Evolutionary conservation across 805 yeast species (phyloP).

Genomic region (Candida namnaoensis): DNA sequence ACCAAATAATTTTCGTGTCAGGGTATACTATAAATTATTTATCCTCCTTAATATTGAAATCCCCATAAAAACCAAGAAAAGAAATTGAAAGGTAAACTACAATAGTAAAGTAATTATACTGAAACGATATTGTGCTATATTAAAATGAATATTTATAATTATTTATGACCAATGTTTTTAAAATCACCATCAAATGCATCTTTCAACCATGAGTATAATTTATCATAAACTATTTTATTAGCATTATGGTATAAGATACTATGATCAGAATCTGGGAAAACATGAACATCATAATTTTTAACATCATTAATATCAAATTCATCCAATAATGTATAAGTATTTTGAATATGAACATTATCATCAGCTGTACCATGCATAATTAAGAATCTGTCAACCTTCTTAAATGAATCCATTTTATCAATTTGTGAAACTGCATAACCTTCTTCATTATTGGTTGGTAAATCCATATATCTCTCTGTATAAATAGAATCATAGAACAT

Average conservation of each 20-base stretch:
- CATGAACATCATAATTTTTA: constrained; percentile 73
- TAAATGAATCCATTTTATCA: constrained; percentile 44
- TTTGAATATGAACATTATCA: constrained; percentile 95
- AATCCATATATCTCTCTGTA: constrained; percentile 90
- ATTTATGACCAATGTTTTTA: constrained; percentile 14
- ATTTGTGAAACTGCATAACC: constrained; percentile 62
- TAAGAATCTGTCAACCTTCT: constrained; percentile 55
- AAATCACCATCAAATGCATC: constrained; percentile 51
- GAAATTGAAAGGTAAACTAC: too few species aligned
- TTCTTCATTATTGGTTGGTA: constrained; percentile 56
- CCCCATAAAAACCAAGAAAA: too few species aligned
- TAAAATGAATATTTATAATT: neutral
- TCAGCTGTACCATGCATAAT: constrained; percentile 97
- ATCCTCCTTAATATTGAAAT: too few species aligned
- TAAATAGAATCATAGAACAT: constrained; percentile 83
- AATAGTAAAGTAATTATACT: too few species aligned
- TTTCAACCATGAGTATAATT: constrained; percentile 53
- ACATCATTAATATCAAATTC: constrained; percentile 57
- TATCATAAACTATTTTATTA: constrained; percentile 57
- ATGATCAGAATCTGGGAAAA: constrained; percentile 81
- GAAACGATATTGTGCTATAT: too few species aligned
- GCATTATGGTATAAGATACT: constrained; percentile 67
- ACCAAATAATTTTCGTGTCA: too few species aligned
- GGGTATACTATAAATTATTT: too few species aligned
- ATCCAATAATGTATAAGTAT: constrained; percentile 73